Evolutionary conservation across 345 rosid species (phyloP).

Genomic region (Erysimum cheiranthoides): DNA sequence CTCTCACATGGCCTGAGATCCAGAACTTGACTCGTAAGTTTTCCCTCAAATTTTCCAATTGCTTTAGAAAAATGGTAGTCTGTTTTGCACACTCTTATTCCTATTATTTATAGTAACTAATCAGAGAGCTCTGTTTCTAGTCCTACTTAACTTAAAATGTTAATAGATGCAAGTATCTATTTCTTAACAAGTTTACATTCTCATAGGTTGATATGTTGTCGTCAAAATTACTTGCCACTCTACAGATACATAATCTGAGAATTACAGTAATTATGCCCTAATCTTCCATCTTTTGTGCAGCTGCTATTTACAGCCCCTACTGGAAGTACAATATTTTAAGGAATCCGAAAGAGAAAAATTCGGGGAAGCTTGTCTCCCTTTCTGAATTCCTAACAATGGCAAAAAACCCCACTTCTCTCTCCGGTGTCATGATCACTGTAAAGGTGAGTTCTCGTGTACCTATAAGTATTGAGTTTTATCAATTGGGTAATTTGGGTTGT

Average conservation of each 20-base stretch:
- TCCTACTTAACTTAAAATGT: no score
- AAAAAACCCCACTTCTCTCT: conserved; percentile 57
- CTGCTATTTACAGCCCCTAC: conserved; percentile 60
- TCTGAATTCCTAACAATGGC: conserved; percentile 72
- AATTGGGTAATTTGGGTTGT: neutral
- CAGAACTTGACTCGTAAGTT: no score
- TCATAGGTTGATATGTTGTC: no score
- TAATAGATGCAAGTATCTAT: no score
- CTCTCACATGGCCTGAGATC: no score
- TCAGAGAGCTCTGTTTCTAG: no score
- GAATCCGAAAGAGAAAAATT: conserved; percentile 57
- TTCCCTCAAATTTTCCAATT: no score
- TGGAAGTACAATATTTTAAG: conserved; percentile 28
- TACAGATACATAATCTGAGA: neutral
- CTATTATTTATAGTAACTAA: no score
- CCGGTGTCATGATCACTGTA: conserved; percentile 70
- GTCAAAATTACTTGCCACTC: no score
- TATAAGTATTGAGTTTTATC: neutral
- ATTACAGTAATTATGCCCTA: neutral
- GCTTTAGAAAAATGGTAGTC: no score
- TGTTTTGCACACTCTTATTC: no score
- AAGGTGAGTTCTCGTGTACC: conserved; percentile 61
- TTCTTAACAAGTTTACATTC: no score
- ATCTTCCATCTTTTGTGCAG: conserved; percentile 47
- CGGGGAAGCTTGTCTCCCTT: conserved; percentile 56